A percentile compares a stretch with the other conserved stretches of the same genome.
Evolutionary conservation across 495 filamentous ascomycete species (phyloP).

Genomic region (Hypoxylon trugodes): DNA sequence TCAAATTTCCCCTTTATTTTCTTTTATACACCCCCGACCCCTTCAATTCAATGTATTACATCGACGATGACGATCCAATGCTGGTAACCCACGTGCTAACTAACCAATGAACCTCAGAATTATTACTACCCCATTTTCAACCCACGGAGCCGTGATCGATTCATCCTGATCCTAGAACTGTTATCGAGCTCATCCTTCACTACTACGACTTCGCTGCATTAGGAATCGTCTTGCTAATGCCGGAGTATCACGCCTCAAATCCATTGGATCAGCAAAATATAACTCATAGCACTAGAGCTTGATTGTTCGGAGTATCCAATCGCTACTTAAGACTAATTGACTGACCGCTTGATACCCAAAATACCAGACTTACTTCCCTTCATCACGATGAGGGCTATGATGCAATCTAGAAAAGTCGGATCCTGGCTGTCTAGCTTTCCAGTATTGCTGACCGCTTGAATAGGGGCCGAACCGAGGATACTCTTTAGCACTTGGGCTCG

Average conservation of each 20-base stretch:
- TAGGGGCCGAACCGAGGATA: constrained; percentile 1
- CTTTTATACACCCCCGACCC: no score
- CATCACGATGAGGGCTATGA: constrained; percentile 21
- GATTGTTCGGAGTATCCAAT: constrained; percentile 21
- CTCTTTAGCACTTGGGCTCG: neutral
- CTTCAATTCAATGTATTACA: neutral
- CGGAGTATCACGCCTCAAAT: constrained; percentile 5
- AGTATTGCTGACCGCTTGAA: constrained; percentile 29
- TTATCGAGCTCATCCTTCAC: constrained; percentile 26
- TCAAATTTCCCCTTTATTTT: no score
- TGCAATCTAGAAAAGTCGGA: constrained; percentile 19
- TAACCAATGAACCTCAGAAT: constrained; percentile 17
- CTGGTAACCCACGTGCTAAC: constrained; percentile 28
- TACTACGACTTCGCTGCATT: constrained; percentile 29
- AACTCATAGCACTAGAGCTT: constrained; percentile 11
- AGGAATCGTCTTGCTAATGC: constrained; percentile 4
- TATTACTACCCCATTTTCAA: neutral
- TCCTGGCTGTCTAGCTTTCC: neutral
- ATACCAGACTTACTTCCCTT: constrained; percentile 14
- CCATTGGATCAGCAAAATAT: constrained; percentile 23
- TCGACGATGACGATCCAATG: constrained; percentile 8
- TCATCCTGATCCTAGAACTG: constrained; percentile 6
- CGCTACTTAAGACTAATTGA: constrained; percentile 4
- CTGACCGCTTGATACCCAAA: constrained; percentile 29
- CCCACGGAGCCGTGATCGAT: constrained; percentile 5